A percentile compares a stretch with the other conserved stretches of the same genome.
phyloP scores from a whole-genome alignment of 163 green algal species.

The Scenedesmus sp. region DNA sequence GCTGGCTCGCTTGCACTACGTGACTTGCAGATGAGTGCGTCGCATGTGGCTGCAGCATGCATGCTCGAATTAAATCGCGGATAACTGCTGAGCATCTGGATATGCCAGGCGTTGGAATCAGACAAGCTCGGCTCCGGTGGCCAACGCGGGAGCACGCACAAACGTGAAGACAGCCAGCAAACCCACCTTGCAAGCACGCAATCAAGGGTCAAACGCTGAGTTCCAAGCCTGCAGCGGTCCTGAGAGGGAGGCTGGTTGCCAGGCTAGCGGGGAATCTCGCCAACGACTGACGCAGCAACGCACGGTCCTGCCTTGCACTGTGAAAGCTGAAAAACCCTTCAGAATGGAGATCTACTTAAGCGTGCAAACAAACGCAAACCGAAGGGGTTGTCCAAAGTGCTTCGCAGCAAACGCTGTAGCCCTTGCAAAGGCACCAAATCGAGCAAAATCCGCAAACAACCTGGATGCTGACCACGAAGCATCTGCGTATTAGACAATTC shows the following conservation, averaged over 20 bases:
- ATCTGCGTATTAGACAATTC: background rate
- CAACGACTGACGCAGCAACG: background rate
- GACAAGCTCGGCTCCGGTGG: background rate
- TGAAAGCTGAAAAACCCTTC: background rate
- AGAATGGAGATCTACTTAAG: background rate
- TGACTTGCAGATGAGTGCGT: background rate
- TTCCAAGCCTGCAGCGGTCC: background rate
- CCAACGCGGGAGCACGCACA: background rate
- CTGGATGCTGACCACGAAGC: background rate
- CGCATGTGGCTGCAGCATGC: background rate
- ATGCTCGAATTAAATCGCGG: background rate
- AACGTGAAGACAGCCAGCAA: background rate
- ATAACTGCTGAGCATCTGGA: background rate
- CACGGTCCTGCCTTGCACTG: background rate
- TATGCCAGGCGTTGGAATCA: conserved; percentile 6
- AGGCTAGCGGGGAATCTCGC: background rate
- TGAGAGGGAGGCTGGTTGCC: background rate
- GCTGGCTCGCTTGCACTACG: background rate
- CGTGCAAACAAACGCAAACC: background rate
- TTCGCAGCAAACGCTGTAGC: background rate
- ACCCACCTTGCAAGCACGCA: background rate
- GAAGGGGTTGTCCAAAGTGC: background rate
- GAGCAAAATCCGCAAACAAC: background rate
- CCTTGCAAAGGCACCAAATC: background rate
- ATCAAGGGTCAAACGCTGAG: background rate